Conservation (phyloP, 2,329 filamentous ascomycete genomes). For the Phaeoacremonium minimum region DNA sequence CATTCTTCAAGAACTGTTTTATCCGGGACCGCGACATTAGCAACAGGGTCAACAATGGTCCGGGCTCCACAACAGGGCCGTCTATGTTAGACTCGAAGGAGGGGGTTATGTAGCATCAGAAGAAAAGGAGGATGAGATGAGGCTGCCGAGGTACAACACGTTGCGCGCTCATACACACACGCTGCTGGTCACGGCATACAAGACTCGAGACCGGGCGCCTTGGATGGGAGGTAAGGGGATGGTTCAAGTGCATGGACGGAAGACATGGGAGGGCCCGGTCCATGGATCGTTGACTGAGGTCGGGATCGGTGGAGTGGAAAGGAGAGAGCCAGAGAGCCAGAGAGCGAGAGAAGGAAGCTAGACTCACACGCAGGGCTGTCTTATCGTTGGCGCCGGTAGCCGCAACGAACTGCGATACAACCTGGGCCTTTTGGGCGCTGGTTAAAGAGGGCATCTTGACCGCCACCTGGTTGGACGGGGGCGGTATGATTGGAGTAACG, state of each 20-base stretch:
- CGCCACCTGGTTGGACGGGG: neutral
- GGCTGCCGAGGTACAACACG: too few species aligned
- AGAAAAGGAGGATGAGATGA: neutral
- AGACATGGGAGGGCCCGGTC: too few species aligned
- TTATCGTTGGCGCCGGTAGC: conserved; percentile 11
- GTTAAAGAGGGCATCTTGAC: conserved; percentile 10
- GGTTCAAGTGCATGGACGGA: too few species aligned
- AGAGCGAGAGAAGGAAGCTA: neutral
- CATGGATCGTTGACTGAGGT: too few species aligned
- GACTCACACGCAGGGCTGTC: conserved; percentile 10
- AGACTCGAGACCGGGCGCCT: too few species aligned
- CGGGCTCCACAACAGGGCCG: too few species aligned
- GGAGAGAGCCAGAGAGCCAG: neutral
- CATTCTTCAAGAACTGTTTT: conserved; percentile 42
- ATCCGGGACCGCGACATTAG: conserved; percentile 2
- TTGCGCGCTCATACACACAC: too few species aligned
- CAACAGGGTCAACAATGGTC: too few species aligned
- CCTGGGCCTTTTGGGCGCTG: conserved; percentile 7
- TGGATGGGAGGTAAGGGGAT: too few species aligned
- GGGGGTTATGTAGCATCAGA: neutral
- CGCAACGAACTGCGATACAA: conserved; percentile 8
- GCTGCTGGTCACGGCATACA: too few species aligned
- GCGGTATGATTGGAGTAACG: neutral
- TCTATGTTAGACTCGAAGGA: too few species aligned
- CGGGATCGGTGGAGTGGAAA: neutral